A percentile compares a stretch with the other conserved stretches of the same genome.
Conservation (phyloP, 768 basidiomycete species). For the Naganishia friedmannii region DNA sequence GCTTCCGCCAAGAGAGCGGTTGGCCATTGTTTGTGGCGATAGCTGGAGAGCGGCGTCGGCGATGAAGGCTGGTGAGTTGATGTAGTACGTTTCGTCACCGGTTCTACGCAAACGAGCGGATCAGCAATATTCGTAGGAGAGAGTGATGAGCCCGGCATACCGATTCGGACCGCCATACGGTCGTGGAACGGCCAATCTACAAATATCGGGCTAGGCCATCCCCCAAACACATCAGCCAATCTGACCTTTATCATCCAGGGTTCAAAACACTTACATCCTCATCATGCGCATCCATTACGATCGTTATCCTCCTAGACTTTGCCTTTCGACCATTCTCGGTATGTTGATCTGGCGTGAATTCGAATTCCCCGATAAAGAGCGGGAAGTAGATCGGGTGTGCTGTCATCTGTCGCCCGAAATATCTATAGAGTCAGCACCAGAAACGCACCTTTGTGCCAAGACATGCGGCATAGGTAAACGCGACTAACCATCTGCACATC, state of each 20-base stretch:
- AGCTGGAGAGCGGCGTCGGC: slow-evolving; percentile 16
- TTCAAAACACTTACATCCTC: slow-evolving; percentile 31
- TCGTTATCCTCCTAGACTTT: slow-evolving; percentile 33
- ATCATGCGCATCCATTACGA: slow-evolving; percentile 47
- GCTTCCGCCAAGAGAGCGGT: slow-evolving; percentile 20
- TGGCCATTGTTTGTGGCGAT: slow-evolving; percentile 13
- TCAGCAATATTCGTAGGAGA: no score
- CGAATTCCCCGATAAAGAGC: slow-evolving; percentile 45
- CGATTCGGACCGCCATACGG: slow-evolving; percentile 19
- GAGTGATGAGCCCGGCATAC: no score
- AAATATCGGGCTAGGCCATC: slow-evolving; percentile 32
- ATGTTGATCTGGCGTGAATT: slow-evolving; percentile 31
- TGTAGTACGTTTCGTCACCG: slow-evolving; percentile 4
- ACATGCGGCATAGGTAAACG: background rate
- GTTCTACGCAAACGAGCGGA: background rate
- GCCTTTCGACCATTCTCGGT: slow-evolving; percentile 28
- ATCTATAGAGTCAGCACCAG: background rate
- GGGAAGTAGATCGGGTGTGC: slow-evolving; percentile 48
- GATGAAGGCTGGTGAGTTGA: slow-evolving; percentile 13
- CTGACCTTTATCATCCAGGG: background rate
- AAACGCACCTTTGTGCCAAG: no score
- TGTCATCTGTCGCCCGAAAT: slow-evolving; percentile 37
- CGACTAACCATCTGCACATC: slow-evolving; percentile 41
- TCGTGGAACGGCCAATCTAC: slow-evolving; percentile 33
- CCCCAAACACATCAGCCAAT: background rate